phyloP scores from a whole-genome alignment of 2,329 filamentous ascomycete genomes.

The Claviceps humidiphila region DNA sequence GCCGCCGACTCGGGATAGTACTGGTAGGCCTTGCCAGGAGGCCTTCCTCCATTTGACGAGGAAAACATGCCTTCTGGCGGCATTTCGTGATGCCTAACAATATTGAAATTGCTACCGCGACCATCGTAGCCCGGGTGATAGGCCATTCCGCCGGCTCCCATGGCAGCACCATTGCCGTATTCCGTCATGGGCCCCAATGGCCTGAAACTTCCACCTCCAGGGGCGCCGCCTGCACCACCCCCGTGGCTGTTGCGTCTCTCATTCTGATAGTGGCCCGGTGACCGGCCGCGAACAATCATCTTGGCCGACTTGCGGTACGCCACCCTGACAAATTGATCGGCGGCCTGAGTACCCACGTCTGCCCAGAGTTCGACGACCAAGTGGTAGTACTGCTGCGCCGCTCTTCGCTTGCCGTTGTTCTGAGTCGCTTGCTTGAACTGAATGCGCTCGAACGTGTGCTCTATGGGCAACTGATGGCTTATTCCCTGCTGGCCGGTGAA shows the following conservation, averaged over 20 bases:
- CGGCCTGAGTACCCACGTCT: constrained; percentile 40
- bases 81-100: constrained; percentile 35
- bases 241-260: constrained; percentile 55
- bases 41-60: constrained; percentile 36
- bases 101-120: constrained; percentile 24
- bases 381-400: constrained; percentile 86
- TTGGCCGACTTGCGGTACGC: constrained; percentile 61
- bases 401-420: constrained; percentile 83
- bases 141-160: constrained; percentile 18
- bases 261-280: constrained; percentile 67
- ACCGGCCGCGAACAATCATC: constrained; percentile 78
- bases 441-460: constrained; percentile 69
- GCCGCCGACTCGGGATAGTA: constrained; percentile 39
- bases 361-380: constrained; percentile 76
- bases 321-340: constrained; percentile 52
- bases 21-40: constrained; percentile 36
- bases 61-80: constrained; percentile 35
- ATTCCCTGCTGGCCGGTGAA: constrained; percentile 18
- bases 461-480: constrained; percentile 30
- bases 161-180: constrained; percentile 20
- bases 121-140: constrained; percentile 16
- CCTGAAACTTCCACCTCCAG: constrained; percentile 38
- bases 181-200: constrained; percentile 15
- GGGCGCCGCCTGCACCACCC: constrained; percentile 53
- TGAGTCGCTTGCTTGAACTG: constrained; percentile 91